phyloP scores from a whole-genome alignment of 1,139 yeast species.

The Petasospora rhodanensis region DNA sequence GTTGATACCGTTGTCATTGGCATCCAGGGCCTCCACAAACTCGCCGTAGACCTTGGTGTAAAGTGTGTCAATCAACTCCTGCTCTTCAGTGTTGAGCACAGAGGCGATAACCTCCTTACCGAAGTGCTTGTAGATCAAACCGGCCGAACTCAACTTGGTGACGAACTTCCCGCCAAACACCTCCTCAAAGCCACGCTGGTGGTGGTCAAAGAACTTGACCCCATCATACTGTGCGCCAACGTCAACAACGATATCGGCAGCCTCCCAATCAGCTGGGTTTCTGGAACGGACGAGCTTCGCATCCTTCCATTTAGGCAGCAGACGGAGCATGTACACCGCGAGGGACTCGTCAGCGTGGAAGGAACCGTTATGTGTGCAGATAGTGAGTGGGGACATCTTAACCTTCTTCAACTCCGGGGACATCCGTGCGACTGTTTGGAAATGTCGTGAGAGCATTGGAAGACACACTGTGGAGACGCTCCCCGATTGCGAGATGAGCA shows the following conservation, averaged over 20 bases:
- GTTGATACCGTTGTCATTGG: conserved; percentile 90
- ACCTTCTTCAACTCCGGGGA: too few relatives aligned
- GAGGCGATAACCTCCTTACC: conserved; percentile 71
- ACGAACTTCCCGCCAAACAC: conserved; percentile 52
- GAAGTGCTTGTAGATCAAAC: conserved; percentile 87
- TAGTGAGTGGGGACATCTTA: conserved; percentile 32
- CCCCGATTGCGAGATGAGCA: too few relatives aligned
- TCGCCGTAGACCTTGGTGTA: conserved; percentile 76
- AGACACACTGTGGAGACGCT: too few relatives aligned
- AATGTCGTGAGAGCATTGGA: too few relatives aligned
- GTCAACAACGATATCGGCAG: conserved; percentile 88
- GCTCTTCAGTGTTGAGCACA: conserved; percentile 34
- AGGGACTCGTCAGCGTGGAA: conserved; percentile 98
- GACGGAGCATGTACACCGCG: conserved; percentile 81
- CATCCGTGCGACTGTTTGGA: too few relatives aligned
- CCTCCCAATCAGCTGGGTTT: conserved; percentile 76
- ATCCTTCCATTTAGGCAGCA: conserved; percentile 63
- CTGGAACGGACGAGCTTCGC: conserved; percentile 79
- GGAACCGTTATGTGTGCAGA: conserved; percentile 91
- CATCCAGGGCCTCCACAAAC: conserved; percentile 89
- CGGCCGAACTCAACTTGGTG: conserved; percentile 91
- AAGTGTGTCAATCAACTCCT: conserved; percentile 49
- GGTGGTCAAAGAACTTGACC: conserved; percentile 87
- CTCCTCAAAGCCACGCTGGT: conserved; percentile 77
- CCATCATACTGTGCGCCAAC: conserved; percentile 94